Base-by-base conservation (phyloP, 495 filamentous ascomycete species). In the Penicillium parvum region DNA sequence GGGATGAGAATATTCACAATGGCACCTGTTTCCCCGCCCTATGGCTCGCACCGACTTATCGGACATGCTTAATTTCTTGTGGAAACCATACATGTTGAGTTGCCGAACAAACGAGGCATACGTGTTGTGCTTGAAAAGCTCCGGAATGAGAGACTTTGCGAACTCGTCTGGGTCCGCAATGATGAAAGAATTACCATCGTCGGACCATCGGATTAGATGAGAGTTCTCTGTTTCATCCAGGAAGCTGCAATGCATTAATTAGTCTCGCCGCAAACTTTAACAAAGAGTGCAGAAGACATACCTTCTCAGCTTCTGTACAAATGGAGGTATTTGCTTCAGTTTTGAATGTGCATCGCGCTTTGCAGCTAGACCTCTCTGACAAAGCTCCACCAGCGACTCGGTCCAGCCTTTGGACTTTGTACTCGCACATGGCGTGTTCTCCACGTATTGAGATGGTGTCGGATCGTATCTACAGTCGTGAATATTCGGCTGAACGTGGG, bases 1-100 rank as follows among this genome's bases (percentile, higher is more conserved):
- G 10, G 86, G 87, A 57, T 99, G 95, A 39, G 84, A 86, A 59
- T 97, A 99, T 74, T 97, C 91, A 73, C 91, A 96, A 3, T 94
- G 92, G 32, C 88, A 94, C 66, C 97, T 97, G 58, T 90, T 90
- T 59, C 95, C 94, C 41, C 88, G 82, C 64, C 97, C 91, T 61
- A 90, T 96, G 19, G 94, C 90, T 47, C 90, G 87, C 84, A 97
- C 91, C 0, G 90, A 96, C 59, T 95, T 95, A 63, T 97, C 92
- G 5, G 90, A 92, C 17, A 99, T 78, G 2, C 92, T 91, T 7
- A 99, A 92, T 38, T 91, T 88, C 71, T 99, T 99, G 64, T 99
- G 92, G 58, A 99, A 99, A 6, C 92, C 92, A 61, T 99, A 98
- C 92, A 98, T 97, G 58, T 98, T 98, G 48, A 98, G 75, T 58